phyloP scores from a whole-genome alignment of 768 basidiomycete species.

The Naematelia encephala region DNA sequence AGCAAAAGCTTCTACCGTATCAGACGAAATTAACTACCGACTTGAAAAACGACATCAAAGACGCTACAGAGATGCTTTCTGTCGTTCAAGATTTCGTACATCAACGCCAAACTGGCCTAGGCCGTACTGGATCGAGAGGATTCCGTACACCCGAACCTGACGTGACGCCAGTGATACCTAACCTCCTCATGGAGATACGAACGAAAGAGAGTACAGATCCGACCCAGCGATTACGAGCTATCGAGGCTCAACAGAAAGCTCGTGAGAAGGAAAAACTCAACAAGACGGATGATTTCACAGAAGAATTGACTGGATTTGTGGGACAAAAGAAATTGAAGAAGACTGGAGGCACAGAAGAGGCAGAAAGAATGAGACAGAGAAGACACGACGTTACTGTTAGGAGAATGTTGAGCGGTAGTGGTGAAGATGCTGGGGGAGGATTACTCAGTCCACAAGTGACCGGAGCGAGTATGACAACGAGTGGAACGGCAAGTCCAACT shows the following conservation, averaged over 20 bases:
- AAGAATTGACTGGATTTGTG: constrained; percentile 83
- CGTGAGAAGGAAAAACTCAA: constrained; percentile 69
- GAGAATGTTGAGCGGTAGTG: constrained; percentile 66
- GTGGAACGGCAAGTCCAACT: background rate
- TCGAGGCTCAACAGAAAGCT: constrained; percentile 78
- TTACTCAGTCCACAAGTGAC: constrained; percentile 28
- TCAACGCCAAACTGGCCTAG: constrained; percentile 40
- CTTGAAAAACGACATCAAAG: constrained; percentile 85
- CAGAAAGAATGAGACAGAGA: constrained; percentile 79
- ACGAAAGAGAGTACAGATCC: constrained; percentile 72
- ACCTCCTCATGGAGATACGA: constrained; percentile 74
- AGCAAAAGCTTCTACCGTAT: constrained; percentile 88
- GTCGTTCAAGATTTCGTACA: constrained; percentile 78
- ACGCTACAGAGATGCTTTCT: constrained; percentile 77
- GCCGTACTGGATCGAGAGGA: constrained; percentile 49
- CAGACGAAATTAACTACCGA: constrained; percentile 89
- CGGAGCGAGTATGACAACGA: constrained; percentile 13
- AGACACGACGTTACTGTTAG: constrained; percentile 79
- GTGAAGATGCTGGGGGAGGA: constrained; percentile 2
- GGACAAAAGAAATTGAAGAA: constrained; percentile 80
- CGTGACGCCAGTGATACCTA: constrained; percentile 68
- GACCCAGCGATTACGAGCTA: constrained; percentile 80
- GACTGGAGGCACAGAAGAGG: constrained; percentile 93
- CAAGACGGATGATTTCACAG: constrained; percentile 66
- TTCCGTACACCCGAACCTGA: constrained; percentile 66